Conservation (phyloP, 495 filamentous ascomycete genomes). For the Astrocystis sublimbata region DNA sequence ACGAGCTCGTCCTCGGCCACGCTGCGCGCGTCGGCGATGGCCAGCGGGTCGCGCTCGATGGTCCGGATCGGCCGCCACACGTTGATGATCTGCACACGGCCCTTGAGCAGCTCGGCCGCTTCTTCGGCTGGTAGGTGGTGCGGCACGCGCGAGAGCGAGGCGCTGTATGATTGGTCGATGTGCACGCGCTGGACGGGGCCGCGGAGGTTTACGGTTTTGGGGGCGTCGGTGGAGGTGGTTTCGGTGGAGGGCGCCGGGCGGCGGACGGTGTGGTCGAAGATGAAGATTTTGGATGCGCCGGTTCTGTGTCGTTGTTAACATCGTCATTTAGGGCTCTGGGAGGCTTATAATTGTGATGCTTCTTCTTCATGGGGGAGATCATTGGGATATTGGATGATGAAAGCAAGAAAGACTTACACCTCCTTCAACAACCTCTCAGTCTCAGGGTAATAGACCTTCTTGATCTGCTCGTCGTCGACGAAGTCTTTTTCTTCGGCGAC, state of each 20-base stretch:
- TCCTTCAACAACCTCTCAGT: slow-evolving; percentile 64
- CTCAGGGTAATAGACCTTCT: slow-evolving; percentile 65
- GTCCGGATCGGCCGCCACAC: slow-evolving; percentile 74
- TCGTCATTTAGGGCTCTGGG: not conserved
- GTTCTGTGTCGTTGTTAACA: slow-evolving; percentile 45
- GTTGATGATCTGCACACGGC: slow-evolving; percentile 75
- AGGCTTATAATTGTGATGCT: too few species aligned
- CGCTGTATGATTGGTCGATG: slow-evolving; percentile 70
- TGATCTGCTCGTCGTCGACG: slow-evolving; percentile 67
- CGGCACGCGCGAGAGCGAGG: slow-evolving; percentile 55
- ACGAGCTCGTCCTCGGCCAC: slow-evolving; percentile 69
- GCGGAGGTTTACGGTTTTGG: slow-evolving; percentile 31
- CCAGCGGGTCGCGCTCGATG: slow-evolving; percentile 62
- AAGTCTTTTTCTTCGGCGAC: slow-evolving; percentile 60
- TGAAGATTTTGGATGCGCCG: slow-evolving; percentile 64
- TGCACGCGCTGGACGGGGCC: slow-evolving; percentile 69
- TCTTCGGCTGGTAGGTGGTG: slow-evolving; percentile 63
- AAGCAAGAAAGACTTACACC: slow-evolving; percentile 47
- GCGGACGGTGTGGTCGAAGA: slow-evolving; percentile 79
- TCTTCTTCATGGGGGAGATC: too few species aligned
- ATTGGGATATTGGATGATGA: not conserved
- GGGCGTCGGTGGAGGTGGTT: slow-evolving; percentile 20
- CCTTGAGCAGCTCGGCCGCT: slow-evolving; percentile 59
- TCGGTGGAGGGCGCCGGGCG: slow-evolving; percentile 39
- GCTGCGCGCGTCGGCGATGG: slow-evolving; percentile 60